Evolutionary conservation across 2,329 filamentous ascomycete genomes (phyloP).

Genomic region (Nemania abortiva): DNA sequence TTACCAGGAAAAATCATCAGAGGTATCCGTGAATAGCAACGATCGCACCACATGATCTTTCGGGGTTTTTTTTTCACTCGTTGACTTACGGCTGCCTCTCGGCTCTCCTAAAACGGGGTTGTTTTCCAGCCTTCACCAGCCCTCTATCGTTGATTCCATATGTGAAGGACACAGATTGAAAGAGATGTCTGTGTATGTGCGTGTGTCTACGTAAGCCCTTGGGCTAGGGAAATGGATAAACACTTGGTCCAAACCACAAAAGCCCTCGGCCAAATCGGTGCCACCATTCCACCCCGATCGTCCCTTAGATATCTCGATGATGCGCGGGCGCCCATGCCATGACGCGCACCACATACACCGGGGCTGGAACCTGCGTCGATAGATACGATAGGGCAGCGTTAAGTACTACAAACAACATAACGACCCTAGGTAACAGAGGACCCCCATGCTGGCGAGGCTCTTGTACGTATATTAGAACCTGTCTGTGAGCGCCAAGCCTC

Average conservation of each 20-base stretch:
- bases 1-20: constrained; percentile 31
- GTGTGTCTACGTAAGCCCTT: background rate
- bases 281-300: constrained; percentile 19
- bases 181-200: background rate
- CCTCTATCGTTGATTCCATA: constrained; percentile 8
- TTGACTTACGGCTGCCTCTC: constrained; percentile 19
- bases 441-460: constrained; percentile 22
- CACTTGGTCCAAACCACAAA: background rate
- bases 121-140: constrained; percentile 9
- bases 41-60: constrained; percentile 38
- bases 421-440: constrained; percentile 19
- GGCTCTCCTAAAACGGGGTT: constrained; percentile 23
- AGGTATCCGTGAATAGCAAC: constrained; percentile 35
- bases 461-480: constrained; percentile 17
- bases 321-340: constrained; percentile 12
- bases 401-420: constrained; percentile 21
- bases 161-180: background rate
- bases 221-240: background rate
- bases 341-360: constrained; percentile 28
- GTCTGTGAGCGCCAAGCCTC: constrained; percentile 22
- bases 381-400: constrained; percentile 18
- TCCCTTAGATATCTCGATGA: constrained; percentile 17
- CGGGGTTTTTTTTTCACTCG: constrained; percentile 33
- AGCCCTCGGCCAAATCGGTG: constrained; percentile 20
- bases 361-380: constrained; percentile 9